Evolutionary conservation across 2,329 filamentous ascomycete genomes (phyloP).

Genomic region (Grosmannia clavigera): DNA sequence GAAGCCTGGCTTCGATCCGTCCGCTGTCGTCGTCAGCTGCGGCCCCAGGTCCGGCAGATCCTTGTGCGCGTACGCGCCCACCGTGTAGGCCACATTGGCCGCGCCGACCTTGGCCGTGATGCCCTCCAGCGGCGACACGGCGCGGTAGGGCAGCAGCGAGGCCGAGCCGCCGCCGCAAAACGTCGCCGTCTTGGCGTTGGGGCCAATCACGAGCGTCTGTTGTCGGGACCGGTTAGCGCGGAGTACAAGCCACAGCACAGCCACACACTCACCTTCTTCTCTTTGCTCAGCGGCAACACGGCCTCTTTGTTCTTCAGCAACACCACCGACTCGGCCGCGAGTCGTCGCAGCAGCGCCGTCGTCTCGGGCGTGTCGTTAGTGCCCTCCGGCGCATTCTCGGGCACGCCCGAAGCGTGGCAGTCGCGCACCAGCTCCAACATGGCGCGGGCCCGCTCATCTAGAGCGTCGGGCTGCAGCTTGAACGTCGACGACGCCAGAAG

Average conservation of each 20-base stretch:
- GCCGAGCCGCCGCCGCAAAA: slow-evolving; percentile 18
- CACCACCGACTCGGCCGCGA: slow-evolving; percentile 10
- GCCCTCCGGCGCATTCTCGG: slow-evolving; percentile 7
- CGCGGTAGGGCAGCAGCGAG: slow-evolving; percentile 27
- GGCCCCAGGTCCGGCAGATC: slow-evolving; percentile 10
- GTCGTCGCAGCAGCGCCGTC: slow-evolving; percentile 5
- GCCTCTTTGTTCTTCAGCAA: slow-evolving; percentile 36
- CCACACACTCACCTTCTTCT: slow-evolving; percentile 17
- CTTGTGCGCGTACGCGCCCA: slow-evolving; percentile 11
- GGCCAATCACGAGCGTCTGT: slow-evolving; percentile 33
- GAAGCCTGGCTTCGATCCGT: slow-evolving; percentile 7
- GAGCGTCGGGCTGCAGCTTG: slow-evolving; percentile 13
- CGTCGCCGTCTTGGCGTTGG: slow-evolving; percentile 28
- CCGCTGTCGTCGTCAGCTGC: not conserved
- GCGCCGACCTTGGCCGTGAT: slow-evolving; percentile 19
- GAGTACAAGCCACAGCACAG: too few relatives aligned
- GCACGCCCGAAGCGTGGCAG: not conserved
- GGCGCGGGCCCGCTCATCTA: slow-evolving; percentile 18
- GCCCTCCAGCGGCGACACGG: slow-evolving; percentile 29
- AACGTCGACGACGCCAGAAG: slow-evolving; percentile 14
- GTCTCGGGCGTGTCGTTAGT: slow-evolving; percentile 5
- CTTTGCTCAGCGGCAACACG: slow-evolving; percentile 34
- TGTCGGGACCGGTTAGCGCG: too few relatives aligned
- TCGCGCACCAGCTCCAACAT: slow-evolving; percentile 15
- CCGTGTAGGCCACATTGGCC: slow-evolving; percentile 17